phyloP scores from a whole-genome alignment of 2,329 filamentous ascomycete species.

The Diaporthe helianthi region DNA sequence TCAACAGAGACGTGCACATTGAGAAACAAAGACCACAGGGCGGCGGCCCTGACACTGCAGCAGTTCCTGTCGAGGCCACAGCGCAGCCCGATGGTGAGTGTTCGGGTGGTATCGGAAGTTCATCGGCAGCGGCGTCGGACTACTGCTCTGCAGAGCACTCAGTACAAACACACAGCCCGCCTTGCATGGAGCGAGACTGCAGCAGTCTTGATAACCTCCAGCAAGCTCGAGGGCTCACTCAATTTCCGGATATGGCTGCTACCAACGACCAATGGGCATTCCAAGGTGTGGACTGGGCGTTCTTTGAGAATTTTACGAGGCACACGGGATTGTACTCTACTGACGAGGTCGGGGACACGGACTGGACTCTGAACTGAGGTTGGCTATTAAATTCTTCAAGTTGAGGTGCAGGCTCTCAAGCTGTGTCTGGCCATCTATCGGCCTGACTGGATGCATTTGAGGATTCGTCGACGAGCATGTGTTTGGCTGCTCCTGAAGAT shows the following conservation, averaged over 20 bases:
- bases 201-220: neutral
- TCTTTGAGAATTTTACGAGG: neutral
- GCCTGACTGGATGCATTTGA: neutral
- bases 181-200: neutral
- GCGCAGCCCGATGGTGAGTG: neutral
- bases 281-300: neutral
- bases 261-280: neutral
- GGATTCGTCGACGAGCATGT: too few relatives aligned
- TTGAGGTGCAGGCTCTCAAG: neutral
- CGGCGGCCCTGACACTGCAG: neutral
- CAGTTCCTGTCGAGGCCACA: neutral
- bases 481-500: too few relatives aligned
- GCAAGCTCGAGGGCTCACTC: neutral
- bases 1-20: neutral
- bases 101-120: neutral
- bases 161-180: too few relatives aligned
- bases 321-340: neutral
- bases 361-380: neutral
- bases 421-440: neutral
- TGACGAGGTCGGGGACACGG: neutral
- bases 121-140: neutral
- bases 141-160: neutral
- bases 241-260: neutral
- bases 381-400: too few relatives aligned
- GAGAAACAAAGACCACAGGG: neutral